Base-by-base conservation (phyloP, 1,284 basidiomycete species). In the Apiotrichum siamense region DNA sequence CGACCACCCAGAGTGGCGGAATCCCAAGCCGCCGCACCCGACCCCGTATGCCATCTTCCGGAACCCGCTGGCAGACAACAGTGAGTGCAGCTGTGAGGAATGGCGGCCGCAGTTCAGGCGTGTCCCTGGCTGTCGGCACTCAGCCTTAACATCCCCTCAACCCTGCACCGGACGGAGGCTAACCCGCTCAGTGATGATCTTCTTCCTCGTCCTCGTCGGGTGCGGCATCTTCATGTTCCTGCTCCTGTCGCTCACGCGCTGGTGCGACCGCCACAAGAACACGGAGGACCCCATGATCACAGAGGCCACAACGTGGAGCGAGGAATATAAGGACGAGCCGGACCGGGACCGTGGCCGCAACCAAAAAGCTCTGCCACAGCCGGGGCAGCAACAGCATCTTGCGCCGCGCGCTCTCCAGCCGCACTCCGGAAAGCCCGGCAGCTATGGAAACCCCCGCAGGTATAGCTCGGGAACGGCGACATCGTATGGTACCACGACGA, bases 61-160 rank as follows among this genome's bases (percentile, higher is more conserved):
- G 32, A 50, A 59, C 37, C 25, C 56, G 41, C 27, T 64, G 18
- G 58, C 47, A 4, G 67, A 69, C 50, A 55, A 56, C 38, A 65
- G 65, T 69, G 44, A 58, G 65, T 55, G n/a, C n/a, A n/a, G n/a
- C n/a, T n/a, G n/a, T n/a, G n/a, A n/a, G n/a, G n/a, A n/a, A n/a
- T n/a, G n/a, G n/a, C n/a, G n/a, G n/a, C n/a, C n/a, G n/a, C n/a
- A n/a, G n/a, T n/a, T n/a, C n/a, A n/a, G n/a, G n/a, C n/a, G n/a
- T n/a, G n/a, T n/a, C n/a, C n/a, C n/a, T n/a, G n/a, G n/a, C n/a
- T n/a, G n/a, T n/a, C n/a, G n/a, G n/a, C n/a, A n/a, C n/a, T n/a
- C n/a, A n/a, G n/a, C n/a, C n/a, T n/a, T n/a, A n/a, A n/a, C n/a
- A n/a, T n/a, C n/a, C n/a, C n/a, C n/a, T n/a, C n/a, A n/a, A n/a